Evolutionary conservation across 108 stramenopile species (phyloP), one percentile per base, ranked within the genome.

Genomic region (Pseudonitzschia pungens): DNA sequence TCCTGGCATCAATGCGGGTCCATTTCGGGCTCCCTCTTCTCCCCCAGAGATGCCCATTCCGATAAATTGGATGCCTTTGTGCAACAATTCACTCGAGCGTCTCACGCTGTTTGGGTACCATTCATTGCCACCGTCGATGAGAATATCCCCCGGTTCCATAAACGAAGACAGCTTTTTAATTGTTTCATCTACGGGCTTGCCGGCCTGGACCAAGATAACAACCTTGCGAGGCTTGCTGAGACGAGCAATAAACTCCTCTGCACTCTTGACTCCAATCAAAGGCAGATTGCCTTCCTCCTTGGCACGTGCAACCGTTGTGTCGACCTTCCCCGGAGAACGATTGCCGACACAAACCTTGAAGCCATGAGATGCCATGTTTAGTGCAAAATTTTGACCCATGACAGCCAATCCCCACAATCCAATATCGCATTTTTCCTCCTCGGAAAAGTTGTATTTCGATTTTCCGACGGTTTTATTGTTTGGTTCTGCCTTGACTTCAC

Each of bases 301-400:
- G 74, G 98, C 98, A 28, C 98, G 93, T 55, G 72, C 75, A 42
- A 97, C 91, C 53, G 96, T 96, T 12, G 86, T 73, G 57, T 91
- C 94, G 14, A 98, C 98, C 84, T 99, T 97, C 57, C 78, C 81
- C 18, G 88, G 86, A 26, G 92, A 91, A 40, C 97, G 90, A 74
- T 99, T 99, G 53, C 94, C 89, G 11, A 97, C 96, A 64, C 83
- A 85, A 67, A 97, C 89, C 50, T 76, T 77, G 87, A 97, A 97
- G 74, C 97, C 97, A 66, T 97, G 87, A 48, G 75, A 73, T 0
- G 96, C 96, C 76, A 77, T 70, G 83, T 99, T 99, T 67, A 99
- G 89, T 31, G 98, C 98, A 69, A 99, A 96, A 83, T 97, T 99
- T 77, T 97, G 96, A 31, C 98, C 98, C 98, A 97, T 97, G 64